Conservation (phyloP, 768 basidiomycete species). For the Psilocybe tampanensis region DNA sequence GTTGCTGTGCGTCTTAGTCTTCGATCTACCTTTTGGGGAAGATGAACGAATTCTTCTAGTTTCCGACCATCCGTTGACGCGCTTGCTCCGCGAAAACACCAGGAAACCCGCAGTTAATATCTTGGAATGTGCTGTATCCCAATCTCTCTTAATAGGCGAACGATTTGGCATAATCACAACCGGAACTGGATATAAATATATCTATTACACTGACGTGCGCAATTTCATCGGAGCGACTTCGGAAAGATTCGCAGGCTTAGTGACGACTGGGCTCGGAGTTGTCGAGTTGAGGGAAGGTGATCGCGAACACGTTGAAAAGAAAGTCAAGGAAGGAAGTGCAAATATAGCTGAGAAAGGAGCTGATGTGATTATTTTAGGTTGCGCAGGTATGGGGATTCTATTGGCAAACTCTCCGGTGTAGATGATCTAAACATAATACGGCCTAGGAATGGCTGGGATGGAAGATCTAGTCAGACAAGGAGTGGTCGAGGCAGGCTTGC, state of each 20-base stretch:
- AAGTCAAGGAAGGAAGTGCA: slow-evolving; percentile 31
- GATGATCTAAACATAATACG: not conserved
- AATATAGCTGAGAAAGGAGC: slow-evolving; percentile 32
- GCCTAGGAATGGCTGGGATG: slow-evolving; percentile 38
- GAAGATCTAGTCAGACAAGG: slow-evolving; percentile 31
- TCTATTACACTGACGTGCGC: slow-evolving; percentile 33
- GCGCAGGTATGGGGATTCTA: slow-evolving; percentile 31
- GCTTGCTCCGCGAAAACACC: slow-evolving; percentile 33
- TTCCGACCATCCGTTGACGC: slow-evolving; percentile 38
- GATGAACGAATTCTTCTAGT: slow-evolving; percentile 20
- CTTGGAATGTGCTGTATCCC: slow-evolving; percentile 36
- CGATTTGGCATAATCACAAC: slow-evolving; percentile 42
- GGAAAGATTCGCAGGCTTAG: slow-evolving; percentile 36
- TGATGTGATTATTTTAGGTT: slow-evolving; percentile 40
- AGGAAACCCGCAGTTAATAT: slow-evolving; percentile 37
- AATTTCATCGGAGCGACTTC: slow-evolving; percentile 35
- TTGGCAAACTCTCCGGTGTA: not conserved
- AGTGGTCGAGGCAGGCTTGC: slow-evolving; percentile 28
- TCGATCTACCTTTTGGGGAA: not conserved
- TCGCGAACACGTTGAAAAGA: slow-evolving; percentile 26
- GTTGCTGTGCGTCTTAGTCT: slow-evolving; percentile 33
- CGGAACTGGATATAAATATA: slow-evolving; percentile 35
- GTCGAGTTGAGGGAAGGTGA: slow-evolving; percentile 36
- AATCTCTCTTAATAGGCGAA: slow-evolving; percentile 33
- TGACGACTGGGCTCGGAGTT: slow-evolving; percentile 33